Evolutionary conservation across 179 eudicot species (phyloP).

Genomic region (Camellia oleifera): DNA sequence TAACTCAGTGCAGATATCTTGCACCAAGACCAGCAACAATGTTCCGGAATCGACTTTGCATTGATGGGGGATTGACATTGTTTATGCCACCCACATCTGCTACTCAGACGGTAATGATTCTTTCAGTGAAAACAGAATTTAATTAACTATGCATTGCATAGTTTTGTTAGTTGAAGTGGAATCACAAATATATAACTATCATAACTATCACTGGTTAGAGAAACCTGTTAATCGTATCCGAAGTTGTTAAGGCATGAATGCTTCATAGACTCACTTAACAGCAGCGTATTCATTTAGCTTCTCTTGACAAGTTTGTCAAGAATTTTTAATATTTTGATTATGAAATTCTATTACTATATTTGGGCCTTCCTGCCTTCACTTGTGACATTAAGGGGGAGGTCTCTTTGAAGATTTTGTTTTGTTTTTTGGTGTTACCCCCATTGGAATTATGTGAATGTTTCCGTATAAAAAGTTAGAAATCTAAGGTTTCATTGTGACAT

Average conservation of each 20-base stretch:
- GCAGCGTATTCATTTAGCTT: background rate
- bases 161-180: background rate
- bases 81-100: slow-evolving; percentile 99
- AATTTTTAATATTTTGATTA: background rate
- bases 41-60: slow-evolving; percentile 85
- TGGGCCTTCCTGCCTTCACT: background rate
- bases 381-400: background rate
- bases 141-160: background rate
- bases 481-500: background rate
- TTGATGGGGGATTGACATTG: slow-evolving; percentile 96
- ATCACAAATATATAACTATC: background rate
- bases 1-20: slow-evolving; percentile 68
- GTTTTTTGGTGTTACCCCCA: background rate
- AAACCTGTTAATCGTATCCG: background rate
- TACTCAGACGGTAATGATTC: slow-evolving; percentile 56
- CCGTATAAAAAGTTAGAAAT: background rate
- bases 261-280: background rate
- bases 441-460: background rate
- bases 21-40: slow-evolving; percentile 96
- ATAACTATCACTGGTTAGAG: background rate
- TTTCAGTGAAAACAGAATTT: background rate
- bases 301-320: background rate
- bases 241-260: background rate
- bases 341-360: background rate
- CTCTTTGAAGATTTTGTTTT: background rate